Conservation (phyloP, 352 stramenopile species). For the Phytopythium aichiense region DNA sequence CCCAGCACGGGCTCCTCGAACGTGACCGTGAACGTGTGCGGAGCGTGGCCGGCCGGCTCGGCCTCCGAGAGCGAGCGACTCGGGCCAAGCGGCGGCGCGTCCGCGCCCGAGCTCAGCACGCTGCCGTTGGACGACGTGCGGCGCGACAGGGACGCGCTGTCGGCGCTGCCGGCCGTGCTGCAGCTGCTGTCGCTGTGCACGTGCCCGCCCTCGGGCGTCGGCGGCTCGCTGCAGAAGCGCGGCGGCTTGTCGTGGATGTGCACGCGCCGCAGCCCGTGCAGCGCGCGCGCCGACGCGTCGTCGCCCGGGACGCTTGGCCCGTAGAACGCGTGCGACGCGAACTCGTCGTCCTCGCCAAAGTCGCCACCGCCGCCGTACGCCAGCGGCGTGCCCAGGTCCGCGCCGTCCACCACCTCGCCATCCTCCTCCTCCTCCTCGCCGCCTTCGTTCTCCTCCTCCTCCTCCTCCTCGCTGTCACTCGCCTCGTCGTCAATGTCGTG, state of each 20-base stretch:
- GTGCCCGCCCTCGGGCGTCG: constrained; percentile 8
- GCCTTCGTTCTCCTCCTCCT: constrained; percentile 21
- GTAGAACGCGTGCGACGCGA: constrained; percentile 61
- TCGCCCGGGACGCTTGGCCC: constrained; percentile 47
- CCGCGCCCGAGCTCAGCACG: constrained; percentile 10
- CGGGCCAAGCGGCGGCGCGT: constrained; percentile 10
- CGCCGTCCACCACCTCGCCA: constrained; percentile 16
- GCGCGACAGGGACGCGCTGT: constrained; percentile 25
- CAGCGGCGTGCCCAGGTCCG: constrained; percentile 57
- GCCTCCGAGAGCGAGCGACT: constrained; percentile 29
- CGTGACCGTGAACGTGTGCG: constrained; percentile 60
- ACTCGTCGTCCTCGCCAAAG: constrained; percentile 54
- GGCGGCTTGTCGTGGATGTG: constrained; percentile 63
- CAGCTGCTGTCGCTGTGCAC: constrained; percentile 10
- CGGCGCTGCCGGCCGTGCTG: constrained; percentile 18
- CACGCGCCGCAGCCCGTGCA: constrained; percentile 59
- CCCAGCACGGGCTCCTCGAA: constrained; percentile 53
- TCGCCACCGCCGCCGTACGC: constrained; percentile 33
- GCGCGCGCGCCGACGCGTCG: constrained; percentile 27
- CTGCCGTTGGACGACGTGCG: constrained; percentile 39
- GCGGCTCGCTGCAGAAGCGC: constrained; percentile 52
- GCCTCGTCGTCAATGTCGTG: constrained; percentile 31
- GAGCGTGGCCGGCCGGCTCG: constrained; percentile 5
- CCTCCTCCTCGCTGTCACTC: constrained; percentile 23
- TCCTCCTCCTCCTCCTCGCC: constrained; percentile 12